Percentiles rank a stretch among this genome's conserved stretches.
phyloP scores from a whole-genome alignment of 768 basidiomycete species.

The Tricholoma furcatifolium region DNA sequence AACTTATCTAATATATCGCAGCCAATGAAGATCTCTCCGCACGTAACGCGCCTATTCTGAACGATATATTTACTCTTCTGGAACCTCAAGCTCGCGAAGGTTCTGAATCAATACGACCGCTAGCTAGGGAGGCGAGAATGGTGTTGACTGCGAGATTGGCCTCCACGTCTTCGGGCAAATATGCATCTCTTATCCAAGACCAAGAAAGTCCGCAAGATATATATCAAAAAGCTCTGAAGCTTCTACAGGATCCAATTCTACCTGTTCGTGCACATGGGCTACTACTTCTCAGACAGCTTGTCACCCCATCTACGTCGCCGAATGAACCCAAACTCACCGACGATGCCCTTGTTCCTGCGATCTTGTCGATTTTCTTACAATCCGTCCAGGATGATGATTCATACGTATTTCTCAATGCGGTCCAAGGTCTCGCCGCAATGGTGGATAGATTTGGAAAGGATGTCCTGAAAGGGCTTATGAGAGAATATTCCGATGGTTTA shows the following conservation, averaged over 20 bases:
- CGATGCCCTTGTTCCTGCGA: slow-evolving; percentile 72
- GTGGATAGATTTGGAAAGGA: slow-evolving; percentile 76
- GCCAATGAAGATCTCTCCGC: slow-evolving; percentile 63
- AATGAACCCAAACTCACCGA: slow-evolving; percentile 34
- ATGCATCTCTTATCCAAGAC: slow-evolving; percentile 23
- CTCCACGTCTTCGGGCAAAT: slow-evolving; percentile 42
- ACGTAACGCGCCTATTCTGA: slow-evolving; percentile 58
- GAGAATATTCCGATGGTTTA: slow-evolving; percentile 57
- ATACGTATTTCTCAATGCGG: slow-evolving; percentile 92
- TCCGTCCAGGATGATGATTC: slow-evolving; percentile 89
- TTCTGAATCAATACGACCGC: slow-evolving; percentile 46
- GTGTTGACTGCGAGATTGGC: slow-evolving; percentile 82
- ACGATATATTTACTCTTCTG: slow-evolving; percentile 68
- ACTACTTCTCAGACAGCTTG: slow-evolving; percentile 75
- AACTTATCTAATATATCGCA: slow-evolving; percentile 16
- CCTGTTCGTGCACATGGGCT: slow-evolving; percentile 95
- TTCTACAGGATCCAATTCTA: slow-evolving; percentile 87
- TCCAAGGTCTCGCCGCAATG: slow-evolving; percentile 87
- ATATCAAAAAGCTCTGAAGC: slow-evolving; percentile 85
- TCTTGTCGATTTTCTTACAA: slow-evolving; percentile 85
- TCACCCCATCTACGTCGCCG: slow-evolving; percentile 36
- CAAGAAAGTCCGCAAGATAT: slow-evolving; percentile 54
- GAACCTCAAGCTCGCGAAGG: slow-evolving; percentile 51
- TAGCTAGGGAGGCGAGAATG: slow-evolving; percentile 78
- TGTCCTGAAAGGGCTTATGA: slow-evolving; percentile 64